phyloP scores from a whole-genome alignment of 1,284 basidiomycete species.

The Somion occarium region DNA sequence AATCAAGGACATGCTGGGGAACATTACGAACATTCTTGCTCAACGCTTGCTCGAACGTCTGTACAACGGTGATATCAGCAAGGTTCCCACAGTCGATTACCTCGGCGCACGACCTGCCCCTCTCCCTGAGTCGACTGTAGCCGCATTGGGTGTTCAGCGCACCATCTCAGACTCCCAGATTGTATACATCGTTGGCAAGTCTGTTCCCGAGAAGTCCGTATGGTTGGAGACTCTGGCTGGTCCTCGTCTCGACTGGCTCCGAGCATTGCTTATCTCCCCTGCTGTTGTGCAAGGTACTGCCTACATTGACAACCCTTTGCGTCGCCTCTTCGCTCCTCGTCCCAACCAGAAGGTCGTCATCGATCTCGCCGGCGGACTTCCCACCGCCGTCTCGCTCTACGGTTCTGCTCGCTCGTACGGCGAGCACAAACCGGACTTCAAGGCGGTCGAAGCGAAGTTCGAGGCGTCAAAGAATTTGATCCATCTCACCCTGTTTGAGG shows the following conservation, averaged over 20 bases:
- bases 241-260: conserved; percentile 77
- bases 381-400: conserved; percentile 58
- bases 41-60: conserved; percentile 77
- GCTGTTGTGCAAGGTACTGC: conserved; percentile 82
- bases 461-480: conserved; percentile 55
- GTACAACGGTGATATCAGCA: conserved; percentile 76
- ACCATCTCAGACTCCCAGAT: conserved; percentile 41
- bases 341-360: conserved; percentile 74
- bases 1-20: conserved; percentile 87
- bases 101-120: conserved; percentile 56
- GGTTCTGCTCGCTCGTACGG: conserved; percentile 84
- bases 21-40: conserved; percentile 78
- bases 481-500: conserved; percentile 80
- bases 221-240: conserved; percentile 91
- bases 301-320: conserved; percentile 88
- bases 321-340: conserved; percentile 84
- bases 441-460: conserved; percentile 78
- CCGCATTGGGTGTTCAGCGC: conserved; percentile 42
- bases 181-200: conserved; percentile 53
- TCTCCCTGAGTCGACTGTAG: conserved; percentile 27
- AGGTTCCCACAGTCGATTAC: conserved; percentile 85
- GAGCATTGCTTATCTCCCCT: conserved; percentile 78
- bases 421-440: conserved; percentile 70
- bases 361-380: conserved; percentile 38
- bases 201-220: conserved; percentile 54